phyloP scores from a whole-genome alignment of 345 rosid species.

The Gossypium thurberi region DNA sequence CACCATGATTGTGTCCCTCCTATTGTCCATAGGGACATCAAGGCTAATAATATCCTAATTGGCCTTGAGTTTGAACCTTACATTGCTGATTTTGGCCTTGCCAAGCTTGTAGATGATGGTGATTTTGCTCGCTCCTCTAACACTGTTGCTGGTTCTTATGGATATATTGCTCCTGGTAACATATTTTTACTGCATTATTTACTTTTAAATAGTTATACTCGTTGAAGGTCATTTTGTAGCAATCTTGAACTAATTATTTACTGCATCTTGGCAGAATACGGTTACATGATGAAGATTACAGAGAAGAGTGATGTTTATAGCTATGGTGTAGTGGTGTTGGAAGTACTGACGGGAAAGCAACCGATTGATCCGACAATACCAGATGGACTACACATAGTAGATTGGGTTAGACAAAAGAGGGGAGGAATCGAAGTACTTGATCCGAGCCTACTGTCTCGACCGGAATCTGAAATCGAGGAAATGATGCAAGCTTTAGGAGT shows the following conservation, averaged over 20 bases:
- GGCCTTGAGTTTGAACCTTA: conserved; percentile 90
- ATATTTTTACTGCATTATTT: neutral
- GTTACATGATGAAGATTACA: conserved; percentile 91
- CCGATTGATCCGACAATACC: conserved; percentile 92
- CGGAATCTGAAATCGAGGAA: conserved; percentile 60
- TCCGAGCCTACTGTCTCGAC: conserved; percentile 38
- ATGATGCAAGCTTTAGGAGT: conserved; percentile 82
- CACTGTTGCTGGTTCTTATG: conserved; percentile 90
- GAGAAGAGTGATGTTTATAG: conserved; percentile 95
- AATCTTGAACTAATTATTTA: neutral
- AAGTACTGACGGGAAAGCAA: conserved; percentile 87
- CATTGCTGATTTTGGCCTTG: conserved; percentile 96
- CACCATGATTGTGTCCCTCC: conserved; percentile 96
- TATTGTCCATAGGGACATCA: conserved; percentile 89
- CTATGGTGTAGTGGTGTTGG: conserved; percentile 80
- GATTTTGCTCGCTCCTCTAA: conserved; percentile 77
- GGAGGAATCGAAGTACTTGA: conserved; percentile 70
- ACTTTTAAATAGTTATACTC: too few relatives aligned
- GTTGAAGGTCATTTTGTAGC: neutral
- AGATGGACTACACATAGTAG: conserved; percentile 73
- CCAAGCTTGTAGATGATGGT: conserved; percentile 87
- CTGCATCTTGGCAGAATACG: conserved; percentile 54
- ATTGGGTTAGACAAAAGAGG: conserved; percentile 72
- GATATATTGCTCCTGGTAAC: conserved; percentile 96
- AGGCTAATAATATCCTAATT: conserved; percentile 84